These are phyloP conservation scores for Trichosporon faecale DNA, from an alignment of 1,284 basidiomycete species.

Conservation along the genomic window DNA sequence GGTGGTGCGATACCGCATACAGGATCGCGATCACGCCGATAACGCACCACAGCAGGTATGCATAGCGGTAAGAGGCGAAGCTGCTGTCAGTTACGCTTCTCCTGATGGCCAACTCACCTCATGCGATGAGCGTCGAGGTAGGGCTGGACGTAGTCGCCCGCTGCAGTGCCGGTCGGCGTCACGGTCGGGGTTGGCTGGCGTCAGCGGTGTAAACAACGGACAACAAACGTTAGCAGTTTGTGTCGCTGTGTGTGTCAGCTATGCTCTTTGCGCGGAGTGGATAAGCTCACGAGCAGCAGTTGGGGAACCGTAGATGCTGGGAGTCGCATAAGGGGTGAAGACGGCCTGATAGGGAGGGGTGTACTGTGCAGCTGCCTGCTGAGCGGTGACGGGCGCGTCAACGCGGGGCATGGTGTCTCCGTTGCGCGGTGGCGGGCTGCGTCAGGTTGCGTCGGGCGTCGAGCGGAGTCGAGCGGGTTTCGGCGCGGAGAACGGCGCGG, in stretches of 20 bases:
- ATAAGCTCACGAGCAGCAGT: not conserved
- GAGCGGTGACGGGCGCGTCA: constrained; percentile 7
- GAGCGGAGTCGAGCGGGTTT: not conserved
- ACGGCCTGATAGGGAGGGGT: constrained; percentile 12
- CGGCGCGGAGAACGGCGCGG: too few relatives aligned
- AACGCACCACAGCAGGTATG: constrained; percentile 46
- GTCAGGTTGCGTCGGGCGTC: not conserved
- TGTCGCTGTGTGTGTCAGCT: not conserved
- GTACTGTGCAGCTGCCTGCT: constrained; percentile 5
- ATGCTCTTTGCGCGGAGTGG: too few relatives aligned
- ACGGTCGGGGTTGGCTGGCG: not conserved
- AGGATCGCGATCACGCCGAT: constrained; percentile 37
- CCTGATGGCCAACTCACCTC: constrained; percentile 2
- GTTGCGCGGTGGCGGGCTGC: not conserved
- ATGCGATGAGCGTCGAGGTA: constrained; percentile 7
- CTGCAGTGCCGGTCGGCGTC: not conserved
- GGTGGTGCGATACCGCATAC: constrained; percentile 44
- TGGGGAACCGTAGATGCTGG: constrained; percentile 3
- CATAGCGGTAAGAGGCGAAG: constrained; percentile 47
- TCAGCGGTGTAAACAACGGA: not conserved
- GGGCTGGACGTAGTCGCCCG: not conserved
- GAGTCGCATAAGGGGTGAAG: constrained; percentile 4
- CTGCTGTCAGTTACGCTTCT: constrained; percentile 21
- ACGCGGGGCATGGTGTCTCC: not conserved
- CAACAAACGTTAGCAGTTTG: not conserved